Conservation (phyloP, 108 stramenopile genomes). For the Nitzschia palea region DNA sequence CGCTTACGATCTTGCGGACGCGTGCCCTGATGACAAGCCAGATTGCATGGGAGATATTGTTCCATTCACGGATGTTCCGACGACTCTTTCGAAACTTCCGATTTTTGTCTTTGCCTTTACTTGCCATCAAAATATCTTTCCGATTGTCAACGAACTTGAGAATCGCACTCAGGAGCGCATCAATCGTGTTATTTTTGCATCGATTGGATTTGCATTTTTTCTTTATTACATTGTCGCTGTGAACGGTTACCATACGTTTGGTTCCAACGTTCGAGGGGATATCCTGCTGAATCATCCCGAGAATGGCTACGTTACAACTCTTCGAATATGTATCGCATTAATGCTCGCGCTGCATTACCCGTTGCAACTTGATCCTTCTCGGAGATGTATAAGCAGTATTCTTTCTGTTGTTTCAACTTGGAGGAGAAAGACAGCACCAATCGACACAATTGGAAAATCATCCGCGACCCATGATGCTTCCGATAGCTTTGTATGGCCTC, state of each 20-base stretch:
- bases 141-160: constrained; percentile 66
- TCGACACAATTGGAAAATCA: too few species aligned
- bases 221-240: constrained; percentile 54
- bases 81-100: constrained; percentile 44
- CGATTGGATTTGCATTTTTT: constrained; percentile 47
- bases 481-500: too few species aligned
- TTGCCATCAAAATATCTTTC: constrained; percentile 80
- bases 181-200: constrained; percentile 42
- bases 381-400: constrained; percentile 48
- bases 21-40: constrained; percentile 23
- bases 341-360: constrained; percentile 55
- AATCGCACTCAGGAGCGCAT: constrained; percentile 42
- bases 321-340: constrained; percentile 60
- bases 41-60: constrained; percentile 37
- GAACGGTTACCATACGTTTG: constrained; percentile 68
- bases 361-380: not conserved
- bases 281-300: constrained; percentile 67
- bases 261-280: constrained; percentile 53
- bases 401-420: constrained; percentile 7
- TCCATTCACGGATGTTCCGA: constrained; percentile 27
- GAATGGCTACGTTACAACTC: constrained; percentile 44
- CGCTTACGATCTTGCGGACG: constrained; percentile 43
- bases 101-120: constrained; percentile 79
- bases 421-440: too few species aligned
- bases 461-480: too few species aligned